Percentiles rank a stretch among this genome's conserved stretches.
Evolutionary conservation across 306 rosid species (phyloP).

Genomic region (Pyrus bretschneideri): DNA sequence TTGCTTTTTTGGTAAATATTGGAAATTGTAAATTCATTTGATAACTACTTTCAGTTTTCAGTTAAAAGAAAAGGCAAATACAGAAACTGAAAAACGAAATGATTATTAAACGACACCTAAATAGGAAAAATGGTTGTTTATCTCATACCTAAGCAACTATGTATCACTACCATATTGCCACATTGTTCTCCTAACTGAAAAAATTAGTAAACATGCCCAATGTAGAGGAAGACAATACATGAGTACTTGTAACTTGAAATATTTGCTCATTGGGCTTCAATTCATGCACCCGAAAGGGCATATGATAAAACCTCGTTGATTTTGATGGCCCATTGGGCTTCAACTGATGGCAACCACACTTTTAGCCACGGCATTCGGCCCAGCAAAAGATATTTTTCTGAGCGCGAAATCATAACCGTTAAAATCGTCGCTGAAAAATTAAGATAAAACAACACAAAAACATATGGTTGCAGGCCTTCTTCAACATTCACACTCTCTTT

Average conservation of each 20-base stretch:
- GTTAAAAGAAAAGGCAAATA: too few relatives aligned
- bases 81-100: too few relatives aligned
- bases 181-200: too few relatives aligned
- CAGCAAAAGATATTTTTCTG: background rate
- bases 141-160: too few relatives aligned
- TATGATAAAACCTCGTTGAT: background rate
- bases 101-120: too few relatives aligned
- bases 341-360: background rate
- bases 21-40: too few relatives aligned
- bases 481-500: background rate
- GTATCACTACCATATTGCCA: too few relatives aligned
- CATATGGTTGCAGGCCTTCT: conserved; percentile 15
- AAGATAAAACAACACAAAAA: background rate
- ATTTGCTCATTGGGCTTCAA: background rate
- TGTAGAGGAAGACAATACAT: background rate
- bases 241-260: background rate
- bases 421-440: background rate
- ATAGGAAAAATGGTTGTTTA: too few relatives aligned
- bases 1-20: too few relatives aligned
- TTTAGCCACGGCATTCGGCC: background rate
- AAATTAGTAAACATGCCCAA: too few relatives aligned
- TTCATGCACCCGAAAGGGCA: too few relatives aligned
- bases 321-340: background rate
- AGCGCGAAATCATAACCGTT: conserved; percentile 13
- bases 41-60: too few relatives aligned